Evolutionary conservation across 495 filamentous ascomycete species (phyloP).

Genomic region (Peziza echinospora): DNA sequence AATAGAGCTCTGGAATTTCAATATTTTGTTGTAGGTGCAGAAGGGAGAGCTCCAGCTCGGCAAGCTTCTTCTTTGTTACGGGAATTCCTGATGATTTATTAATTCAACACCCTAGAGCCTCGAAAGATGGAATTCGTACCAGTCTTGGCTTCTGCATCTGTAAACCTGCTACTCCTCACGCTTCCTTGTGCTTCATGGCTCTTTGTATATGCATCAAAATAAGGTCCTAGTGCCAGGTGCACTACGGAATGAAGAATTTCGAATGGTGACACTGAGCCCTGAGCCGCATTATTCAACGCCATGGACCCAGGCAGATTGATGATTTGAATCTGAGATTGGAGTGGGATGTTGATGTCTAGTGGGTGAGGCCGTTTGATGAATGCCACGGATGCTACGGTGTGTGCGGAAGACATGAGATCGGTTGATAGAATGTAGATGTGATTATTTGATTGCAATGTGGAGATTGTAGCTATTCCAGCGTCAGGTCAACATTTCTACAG

Average conservation of each 20-base stretch:
- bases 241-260: slow-evolving; percentile 75
- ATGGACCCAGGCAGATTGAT: slow-evolving; percentile 71
- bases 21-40: slow-evolving; percentile 89
- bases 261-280: slow-evolving; percentile 61
- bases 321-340: slow-evolving; percentile 70
- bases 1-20: slow-evolving; percentile 75
- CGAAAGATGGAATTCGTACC: too few species aligned
- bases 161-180: slow-evolving; percentile 30
- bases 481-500: slow-evolving; percentile 5
- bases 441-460: slow-evolving; percentile 7
- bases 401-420: slow-evolving; percentile 57
- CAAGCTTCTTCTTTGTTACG: slow-evolving; percentile 87
- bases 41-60: slow-evolving; percentile 74
- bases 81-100: slow-evolving; percentile 67
- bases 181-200: slow-evolving; percentile 46
- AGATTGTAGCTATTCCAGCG: slow-evolving; percentile 2
- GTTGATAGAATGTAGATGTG: slow-evolving; percentile 60
- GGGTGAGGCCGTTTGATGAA: slow-evolving; percentile 74
- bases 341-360: slow-evolving; percentile 56
- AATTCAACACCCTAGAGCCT: too few species aligned
- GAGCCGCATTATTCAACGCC: slow-evolving; percentile 36
- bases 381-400: slow-evolving; percentile 63
- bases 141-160: slow-evolving; percentile 69
- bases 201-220: slow-evolving; percentile 87
- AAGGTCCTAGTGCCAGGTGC: slow-evolving; percentile 70